These are phyloP conservation scores for Holtermanniella nyarrowii DNA, from an alignment of 768 basidiomycete genomes.

Conservation along the genomic window DNA sequence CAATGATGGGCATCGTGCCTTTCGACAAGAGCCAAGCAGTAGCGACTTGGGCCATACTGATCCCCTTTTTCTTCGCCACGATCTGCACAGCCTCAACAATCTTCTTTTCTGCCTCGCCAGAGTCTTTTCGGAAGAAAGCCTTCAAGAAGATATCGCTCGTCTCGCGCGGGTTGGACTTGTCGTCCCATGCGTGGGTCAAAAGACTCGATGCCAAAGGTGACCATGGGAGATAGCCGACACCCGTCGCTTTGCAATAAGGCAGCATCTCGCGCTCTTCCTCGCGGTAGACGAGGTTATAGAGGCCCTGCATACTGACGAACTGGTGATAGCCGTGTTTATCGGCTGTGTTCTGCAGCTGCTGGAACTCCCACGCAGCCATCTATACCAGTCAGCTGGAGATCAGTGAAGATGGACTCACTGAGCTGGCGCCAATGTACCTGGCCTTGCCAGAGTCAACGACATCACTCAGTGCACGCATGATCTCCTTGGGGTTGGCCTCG, in stretches of 20 bases:
- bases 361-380: background rate
- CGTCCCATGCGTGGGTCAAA: background rate
- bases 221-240: slow-evolving; percentile 7
- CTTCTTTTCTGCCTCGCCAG: slow-evolving; percentile 31
- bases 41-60: slow-evolving; percentile 47
- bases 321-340: slow-evolving; percentile 10
- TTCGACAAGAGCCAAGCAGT: slow-evolving; percentile 45
- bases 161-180: background rate
- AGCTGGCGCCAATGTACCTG: slow-evolving; percentile 9
- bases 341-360: background rate
- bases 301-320: slow-evolving; percentile 27
- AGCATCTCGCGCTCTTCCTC: slow-evolving; percentile 28
- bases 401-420: slow-evolving; percentile 1
- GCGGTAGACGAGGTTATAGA: slow-evolving; percentile 20
- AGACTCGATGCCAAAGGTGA: background rate
- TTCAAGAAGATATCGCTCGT: background rate
- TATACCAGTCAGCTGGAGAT: background rate
- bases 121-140: background rate
- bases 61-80: slow-evolving; percentile 43
- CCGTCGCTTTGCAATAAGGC: slow-evolving; percentile 6
- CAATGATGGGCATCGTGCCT: slow-evolving; percentile 37
- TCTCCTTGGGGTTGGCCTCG: slow-evolving; percentile 8
- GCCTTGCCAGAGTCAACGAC: slow-evolving; percentile 7
- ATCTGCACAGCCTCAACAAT: slow-evolving; percentile 45
- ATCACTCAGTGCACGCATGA: slow-evolving; percentile 10